A percentile compares a stretch with the other conserved stretches of the same genome.
Conservation (phyloP, 257 asterid species). For the Capsicum baccatum region DNA sequence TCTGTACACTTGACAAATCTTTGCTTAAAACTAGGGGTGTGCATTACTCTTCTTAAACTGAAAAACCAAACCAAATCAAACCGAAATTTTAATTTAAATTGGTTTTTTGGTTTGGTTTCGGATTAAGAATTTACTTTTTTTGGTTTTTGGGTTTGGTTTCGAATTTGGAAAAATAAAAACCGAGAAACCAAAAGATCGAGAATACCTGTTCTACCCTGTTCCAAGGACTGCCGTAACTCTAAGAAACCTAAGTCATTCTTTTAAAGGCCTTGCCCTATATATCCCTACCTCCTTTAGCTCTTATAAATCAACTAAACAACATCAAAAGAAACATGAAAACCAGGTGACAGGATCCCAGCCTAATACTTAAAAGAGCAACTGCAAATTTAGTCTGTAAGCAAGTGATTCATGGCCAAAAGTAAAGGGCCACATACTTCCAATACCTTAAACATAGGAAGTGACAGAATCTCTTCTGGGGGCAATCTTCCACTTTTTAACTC, state of each 20-base stretch:
- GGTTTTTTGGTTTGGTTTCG: too few species aligned
- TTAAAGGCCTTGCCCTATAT: neutral
- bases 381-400: neutral
- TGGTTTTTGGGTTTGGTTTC: too few species aligned
- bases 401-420: neutral
- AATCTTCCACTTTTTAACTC: conserved; percentile 71
- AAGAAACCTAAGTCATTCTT: neutral
- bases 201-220: neutral
- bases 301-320: conserved; percentile 15
- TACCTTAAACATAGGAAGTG: conserved; percentile 95
- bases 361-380: conserved; percentile 2
- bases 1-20: neutral
- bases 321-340: conserved; percentile 15
- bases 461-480: conserved; percentile 92
- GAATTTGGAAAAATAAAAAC: too few species aligned
- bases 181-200: too few species aligned
- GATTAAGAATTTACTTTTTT: too few species aligned
- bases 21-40: too few species aligned
- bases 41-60: too few species aligned
- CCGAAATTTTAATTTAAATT: too few species aligned
- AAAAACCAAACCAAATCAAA: too few species aligned
- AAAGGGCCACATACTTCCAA: neutral
- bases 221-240: neutral
- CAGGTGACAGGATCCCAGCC: neutral
- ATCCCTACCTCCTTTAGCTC: neutral